phyloP scores from a whole-genome alignment of 768 basidiomycete genomes.

The Boletales sp. region DNA sequence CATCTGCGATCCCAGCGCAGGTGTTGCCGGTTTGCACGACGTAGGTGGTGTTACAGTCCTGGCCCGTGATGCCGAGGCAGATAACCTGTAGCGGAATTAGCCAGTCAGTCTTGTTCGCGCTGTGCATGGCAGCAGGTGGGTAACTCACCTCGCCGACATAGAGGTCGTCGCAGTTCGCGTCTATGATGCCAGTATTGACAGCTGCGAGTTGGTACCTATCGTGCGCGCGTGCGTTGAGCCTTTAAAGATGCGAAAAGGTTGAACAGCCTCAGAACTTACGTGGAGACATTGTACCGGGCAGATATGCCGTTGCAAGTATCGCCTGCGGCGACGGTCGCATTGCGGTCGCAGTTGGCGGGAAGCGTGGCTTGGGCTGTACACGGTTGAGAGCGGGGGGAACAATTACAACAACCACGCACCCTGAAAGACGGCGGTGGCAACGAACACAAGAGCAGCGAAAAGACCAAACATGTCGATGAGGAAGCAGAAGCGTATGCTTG shows the following conservation, averaged over 20 bases:
- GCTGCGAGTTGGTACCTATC: slow-evolving; percentile 55
- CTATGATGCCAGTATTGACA: slow-evolving; percentile 46
- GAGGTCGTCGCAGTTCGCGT: slow-evolving; percentile 56
- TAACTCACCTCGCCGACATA: slow-evolving; percentile 42
- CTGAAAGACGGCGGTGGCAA: slow-evolving; percentile 9
- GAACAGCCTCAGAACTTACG: slow-evolving; percentile 37
- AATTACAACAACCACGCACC: slow-evolving; percentile 8
- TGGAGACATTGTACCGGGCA: slow-evolving; percentile 54
- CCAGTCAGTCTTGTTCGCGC: not conserved
- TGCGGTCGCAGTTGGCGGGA: slow-evolving; percentile 51
- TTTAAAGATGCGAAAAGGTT: not conserved
- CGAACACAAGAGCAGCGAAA: slow-evolving; percentile 10
- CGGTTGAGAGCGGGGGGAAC: not conserved
- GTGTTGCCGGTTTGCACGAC: slow-evolving; percentile 46
- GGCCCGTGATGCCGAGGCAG: slow-evolving; percentile 52
- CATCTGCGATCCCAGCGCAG: slow-evolving; percentile 42
- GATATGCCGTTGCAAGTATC: slow-evolving; percentile 71
- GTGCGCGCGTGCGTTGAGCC: not conserved
- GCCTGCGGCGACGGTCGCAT: slow-evolving; percentile 51
- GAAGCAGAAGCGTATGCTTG: not conserved
- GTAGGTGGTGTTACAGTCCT: slow-evolving; percentile 55
- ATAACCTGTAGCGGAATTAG: slow-evolving; percentile 17
- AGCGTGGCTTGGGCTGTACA: slow-evolving; percentile 39
- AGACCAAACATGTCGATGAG: slow-evolving; percentile 15
- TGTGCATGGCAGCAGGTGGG: not conserved